Conservation (phyloP, 495 filamentous ascomycete genomes). For the Thermothielavioides terrestris region DNA sequence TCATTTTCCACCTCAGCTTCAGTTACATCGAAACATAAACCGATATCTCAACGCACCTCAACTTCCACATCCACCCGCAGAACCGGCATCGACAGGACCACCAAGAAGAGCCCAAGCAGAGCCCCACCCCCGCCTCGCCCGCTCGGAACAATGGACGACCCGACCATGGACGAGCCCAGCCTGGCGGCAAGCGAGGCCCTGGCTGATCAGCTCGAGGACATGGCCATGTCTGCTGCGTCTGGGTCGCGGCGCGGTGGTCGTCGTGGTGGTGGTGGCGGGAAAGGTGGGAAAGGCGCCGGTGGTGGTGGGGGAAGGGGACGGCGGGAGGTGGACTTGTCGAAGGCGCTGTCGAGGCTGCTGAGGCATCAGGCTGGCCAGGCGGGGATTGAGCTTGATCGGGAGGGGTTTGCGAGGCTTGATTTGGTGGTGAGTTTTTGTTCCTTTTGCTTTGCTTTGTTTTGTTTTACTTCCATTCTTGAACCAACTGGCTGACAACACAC, state of each 20-base stretch:
- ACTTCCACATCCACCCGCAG: too few species aligned
- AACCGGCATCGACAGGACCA: too few species aligned
- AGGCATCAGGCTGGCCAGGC: slow-evolving; percentile 77
- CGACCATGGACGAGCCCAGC: too few species aligned
- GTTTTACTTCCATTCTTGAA: not conserved
- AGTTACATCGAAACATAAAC: too few species aligned
- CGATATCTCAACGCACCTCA: too few species aligned
- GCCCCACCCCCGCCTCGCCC: too few species aligned
- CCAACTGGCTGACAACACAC: slow-evolving; percentile 1
- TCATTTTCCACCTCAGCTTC: too few species aligned
- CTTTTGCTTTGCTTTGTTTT: slow-evolving; percentile 3
- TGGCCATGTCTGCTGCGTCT: not conserved
- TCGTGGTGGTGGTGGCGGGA: not conserved
- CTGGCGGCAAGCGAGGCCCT: not conserved
- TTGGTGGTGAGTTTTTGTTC: slow-evolving; percentile 56
- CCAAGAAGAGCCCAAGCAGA: too few species aligned
- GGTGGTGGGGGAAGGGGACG: slow-evolving; percentile 20
- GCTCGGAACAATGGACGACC: too few species aligned
- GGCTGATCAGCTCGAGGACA: slow-evolving; percentile 4
- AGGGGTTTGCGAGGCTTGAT: slow-evolving; percentile 72
- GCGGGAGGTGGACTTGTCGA: slow-evolving; percentile 64
- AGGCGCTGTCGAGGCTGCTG: slow-evolving; percentile 68
- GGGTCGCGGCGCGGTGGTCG: not conserved
- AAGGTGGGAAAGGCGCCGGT: not conserved
- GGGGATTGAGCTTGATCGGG: slow-evolving; percentile 62